Base-by-base conservation (phyloP, 2,329 filamentous ascomycete genomes). In the Pezicula rhizophila region DNA sequence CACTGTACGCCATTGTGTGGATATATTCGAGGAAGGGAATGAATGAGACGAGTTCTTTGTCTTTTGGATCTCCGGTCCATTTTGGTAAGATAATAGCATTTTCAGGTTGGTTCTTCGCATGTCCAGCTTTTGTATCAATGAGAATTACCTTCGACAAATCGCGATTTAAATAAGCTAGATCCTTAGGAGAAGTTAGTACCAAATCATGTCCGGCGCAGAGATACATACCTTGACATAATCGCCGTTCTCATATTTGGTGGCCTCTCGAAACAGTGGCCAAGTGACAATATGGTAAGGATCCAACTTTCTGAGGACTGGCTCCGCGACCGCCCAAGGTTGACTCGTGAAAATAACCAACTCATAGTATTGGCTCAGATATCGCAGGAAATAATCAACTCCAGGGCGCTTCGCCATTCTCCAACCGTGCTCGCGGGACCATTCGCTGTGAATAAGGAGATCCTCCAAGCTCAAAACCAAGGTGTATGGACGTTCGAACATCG, bases 1-100 rank as follows among this genome's bases (percentile, higher is more conserved):
- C 93, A 46, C 83, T 77, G 60, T 89, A 88, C 56, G 90, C 86
- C 87, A 97, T 96, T 17, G 90, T 93, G 57, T 90, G 89, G 56
- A 99, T 82, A 69, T 96, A 97, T 72, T 99, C 93, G 54, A 99
- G 83, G 81, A 99, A 96, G 11, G 93, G 93, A 51, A 99, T 95
- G 43, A 96, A 74, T 4, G 84, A 80, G 18, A 99, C 87, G 10
- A 99, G 84, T 42, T 89, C 88, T 64, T 84, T 89, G 68, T 99
- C 92, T 60, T 84, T 80, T 42, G 83, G 70, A 57, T 95, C 79
- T 31, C 93, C 93, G 48, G 78, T 87, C 93, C 93, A 99, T 60
- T 91, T 90, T 26, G 89, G 82, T 26, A 99, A 74, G 42, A 97
- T 74, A 58, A 99, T 93, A 57, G 93, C 89, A 68, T 99, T 99